Base-by-base conservation (phyloP, 2,329 filamentous ascomycete genomes). In the Epichloe glyceriae region DNA sequence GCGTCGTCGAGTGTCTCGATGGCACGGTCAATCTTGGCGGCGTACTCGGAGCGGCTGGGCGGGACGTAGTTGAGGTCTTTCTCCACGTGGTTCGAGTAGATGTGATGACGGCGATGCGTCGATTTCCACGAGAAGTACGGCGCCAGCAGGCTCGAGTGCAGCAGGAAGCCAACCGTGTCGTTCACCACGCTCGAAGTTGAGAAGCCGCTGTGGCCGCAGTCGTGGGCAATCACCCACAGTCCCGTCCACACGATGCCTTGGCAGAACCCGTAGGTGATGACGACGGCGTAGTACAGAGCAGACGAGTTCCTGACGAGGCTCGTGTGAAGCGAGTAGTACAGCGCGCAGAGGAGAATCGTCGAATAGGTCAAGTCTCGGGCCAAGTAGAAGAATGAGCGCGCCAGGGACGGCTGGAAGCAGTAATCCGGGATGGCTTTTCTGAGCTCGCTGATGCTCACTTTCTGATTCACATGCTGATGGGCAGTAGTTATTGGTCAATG, bases 121-220 rank as follows among this genome's bases (percentile, higher is more conserved):
- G 80, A 80, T 68, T 84, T 81, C 83, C 83, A 87, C 46, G 78
- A 80, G 69, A 85, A 86, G 69, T 82, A 88, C 3, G 84, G 84
- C 2, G 84, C 82, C 54, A 83, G 64, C 39, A 86, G 72, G 53
- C 75, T 70, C 6, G 79, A 83, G 72, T 87, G 83, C n/a, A 80
- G 66, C 46, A 75, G 62, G 71, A 81, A 83, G 53, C 83, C 83
- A 51, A 81, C 69, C 15, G 73, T 62, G 60, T 83, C 74, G 64
- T 86, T 86, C 55, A 85, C 61, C 34, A 57, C 62, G 46, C 68
- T 68, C 63, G 76, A 71, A 20, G 68, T 64, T n/a, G 79, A 83
- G 63, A 86, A 83, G 46, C 82, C 80, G 17, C 79, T 78, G 63
- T 87, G 83, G 48, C 83, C 83, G 63, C 79, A 83, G 64, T 87